Evolutionary conservation across 495 filamentous ascomycete species (phyloP).

Genomic region (Hypoxylon trugodes): DNA sequence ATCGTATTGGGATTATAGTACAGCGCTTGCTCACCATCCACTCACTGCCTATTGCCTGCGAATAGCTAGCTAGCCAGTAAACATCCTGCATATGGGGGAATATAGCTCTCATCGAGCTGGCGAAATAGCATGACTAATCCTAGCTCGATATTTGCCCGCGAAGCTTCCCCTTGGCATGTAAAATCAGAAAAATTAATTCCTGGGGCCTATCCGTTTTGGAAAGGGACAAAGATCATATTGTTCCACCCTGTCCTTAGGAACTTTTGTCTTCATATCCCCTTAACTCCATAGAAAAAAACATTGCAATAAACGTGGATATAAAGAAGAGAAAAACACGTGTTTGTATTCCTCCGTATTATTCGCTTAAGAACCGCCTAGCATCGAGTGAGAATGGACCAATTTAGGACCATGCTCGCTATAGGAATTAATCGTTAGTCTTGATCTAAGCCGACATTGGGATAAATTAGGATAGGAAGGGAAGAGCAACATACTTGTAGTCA

Average conservation of each 20-base stretch:
- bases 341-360: neutral
- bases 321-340: neutral
- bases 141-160: too few species aligned
- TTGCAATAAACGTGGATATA: neutral
- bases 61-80: too few species aligned
- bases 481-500: constrained; percentile 57
- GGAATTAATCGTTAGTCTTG: constrained; percentile 23
- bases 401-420: constrained; percentile 55
- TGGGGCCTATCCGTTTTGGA: too few species aligned
- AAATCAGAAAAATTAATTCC: too few species aligned
- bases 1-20: neutral
- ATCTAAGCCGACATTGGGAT: neutral
- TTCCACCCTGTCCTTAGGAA: constrained; percentile 1
- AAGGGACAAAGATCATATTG: neutral
- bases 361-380: constrained; percentile 42
- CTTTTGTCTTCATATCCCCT: constrained; percentile 28
- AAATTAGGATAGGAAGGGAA: neutral
- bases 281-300: constrained; percentile 13
- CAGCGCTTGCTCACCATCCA: neutral
- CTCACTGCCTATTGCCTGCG: too few species aligned
- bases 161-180: too few species aligned
- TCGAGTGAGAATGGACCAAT: constrained; percentile 51
- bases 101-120: too few species aligned
- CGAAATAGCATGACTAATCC: too few species aligned
- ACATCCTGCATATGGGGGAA: too few species aligned